These are phyloP conservation scores for Helicostylum pulchrum DNA, from an alignment of 192 early-diverging fungal genomes.

Conservation along the genomic window DNA sequence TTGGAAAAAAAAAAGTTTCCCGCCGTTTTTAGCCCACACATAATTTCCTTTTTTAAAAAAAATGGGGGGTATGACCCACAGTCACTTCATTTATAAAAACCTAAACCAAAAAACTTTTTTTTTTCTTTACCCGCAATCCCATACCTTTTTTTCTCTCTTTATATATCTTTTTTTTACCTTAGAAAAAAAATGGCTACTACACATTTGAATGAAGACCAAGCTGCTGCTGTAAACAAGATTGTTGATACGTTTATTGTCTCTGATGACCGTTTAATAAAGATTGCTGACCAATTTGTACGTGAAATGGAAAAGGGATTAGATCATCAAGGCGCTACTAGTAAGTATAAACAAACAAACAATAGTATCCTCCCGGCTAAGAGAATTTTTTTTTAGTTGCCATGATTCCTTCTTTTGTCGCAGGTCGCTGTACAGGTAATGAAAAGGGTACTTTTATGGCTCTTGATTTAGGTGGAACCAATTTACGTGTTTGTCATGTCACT, in stretches of 20 bases:
- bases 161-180: no score
- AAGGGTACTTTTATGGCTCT: constrained; percentile 84
- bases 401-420: constrained; percentile 85
- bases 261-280: not conserved
- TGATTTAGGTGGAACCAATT: constrained; percentile 94
- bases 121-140: no score
- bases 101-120: no score
- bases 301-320: constrained; percentile 36
- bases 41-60: no score
- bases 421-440: constrained; percentile 80
- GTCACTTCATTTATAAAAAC: no score
- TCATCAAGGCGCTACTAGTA: constrained; percentile 31
- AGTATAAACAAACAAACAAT: not conserved
- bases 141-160: no score
- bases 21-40: no score
- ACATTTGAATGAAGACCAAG: not conserved
- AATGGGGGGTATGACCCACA: no score
- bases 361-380: not conserved
- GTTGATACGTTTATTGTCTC: constrained; percentile 8
- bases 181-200: not conserved
- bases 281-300: constrained; percentile 24
- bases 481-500: constrained; percentile 85
- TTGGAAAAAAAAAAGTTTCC: no score
- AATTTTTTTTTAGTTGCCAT: constrained; percentile 50
- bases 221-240: not conserved